Conservation (phyloP, 208 protist genomes). For the Herpetomonas muscarum region DNA sequence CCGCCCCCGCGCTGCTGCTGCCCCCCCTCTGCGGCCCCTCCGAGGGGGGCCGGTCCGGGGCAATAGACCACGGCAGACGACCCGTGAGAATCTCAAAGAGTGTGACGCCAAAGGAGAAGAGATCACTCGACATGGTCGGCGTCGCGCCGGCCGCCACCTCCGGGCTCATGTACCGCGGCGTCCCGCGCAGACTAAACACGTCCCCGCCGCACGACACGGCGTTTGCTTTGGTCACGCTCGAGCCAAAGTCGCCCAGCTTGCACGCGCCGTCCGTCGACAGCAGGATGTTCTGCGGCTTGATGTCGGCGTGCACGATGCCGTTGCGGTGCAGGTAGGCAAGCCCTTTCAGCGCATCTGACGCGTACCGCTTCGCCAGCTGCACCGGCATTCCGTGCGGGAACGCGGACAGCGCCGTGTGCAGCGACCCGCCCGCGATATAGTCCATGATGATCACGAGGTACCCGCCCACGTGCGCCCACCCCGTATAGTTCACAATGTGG, state of each 20-base stretch:
- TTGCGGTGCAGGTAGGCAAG: constrained; percentile 75
- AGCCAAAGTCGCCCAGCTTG: constrained; percentile 89
- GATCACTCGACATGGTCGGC: constrained; percentile 45
- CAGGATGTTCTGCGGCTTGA: constrained; percentile 90
- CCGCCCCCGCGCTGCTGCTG: too few species aligned
- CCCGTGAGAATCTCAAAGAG: constrained; percentile 68
- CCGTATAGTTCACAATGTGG: constrained; percentile 44
- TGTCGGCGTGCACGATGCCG: constrained; percentile 76
- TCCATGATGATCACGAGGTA: constrained; percentile 77
- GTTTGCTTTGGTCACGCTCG: constrained; percentile 58
- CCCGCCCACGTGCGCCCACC: constrained; percentile 22
- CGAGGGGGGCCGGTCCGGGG: too few species aligned
- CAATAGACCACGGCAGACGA: constrained; percentile 54
- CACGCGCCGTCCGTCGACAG: constrained; percentile 63
- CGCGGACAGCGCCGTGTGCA: constrained; percentile 46
- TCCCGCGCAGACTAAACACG: constrained; percentile 45
- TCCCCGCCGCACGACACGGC: constrained; percentile 16
- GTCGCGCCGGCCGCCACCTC: constrained; percentile 47
- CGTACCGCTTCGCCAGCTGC: constrained; percentile 38
- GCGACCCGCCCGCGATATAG: constrained; percentile 74
- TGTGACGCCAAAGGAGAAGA: constrained; percentile 73
- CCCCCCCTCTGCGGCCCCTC: too few species aligned
- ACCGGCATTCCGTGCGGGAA: constrained; percentile 45
- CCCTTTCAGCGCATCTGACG: constrained; percentile 49
- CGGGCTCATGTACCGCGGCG: constrained; percentile 65